These are phyloP conservation scores for Remersonia thermophila DNA, from an alignment of 2,329 filamentous ascomycete species.

Conservation along the genomic window DNA sequence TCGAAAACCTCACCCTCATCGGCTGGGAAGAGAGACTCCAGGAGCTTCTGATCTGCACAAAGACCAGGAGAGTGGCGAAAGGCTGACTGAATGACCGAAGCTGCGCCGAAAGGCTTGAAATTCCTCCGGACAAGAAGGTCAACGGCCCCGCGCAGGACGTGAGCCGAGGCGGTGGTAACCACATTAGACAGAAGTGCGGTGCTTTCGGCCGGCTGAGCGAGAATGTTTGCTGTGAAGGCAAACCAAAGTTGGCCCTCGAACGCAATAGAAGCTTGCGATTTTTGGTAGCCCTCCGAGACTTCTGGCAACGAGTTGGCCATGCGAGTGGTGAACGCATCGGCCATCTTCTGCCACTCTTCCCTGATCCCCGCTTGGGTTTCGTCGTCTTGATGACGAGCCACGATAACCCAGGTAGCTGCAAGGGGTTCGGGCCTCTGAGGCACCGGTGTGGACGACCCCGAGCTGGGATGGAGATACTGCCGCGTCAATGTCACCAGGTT, in stretches of 20 bases:
- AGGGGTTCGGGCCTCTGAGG: conserved; percentile 27
- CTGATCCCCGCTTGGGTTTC: conserved; percentile 37
- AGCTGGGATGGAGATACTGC: conserved; percentile 37
- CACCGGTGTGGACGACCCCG: conserved; percentile 29
- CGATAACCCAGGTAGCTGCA: conserved; percentile 35
- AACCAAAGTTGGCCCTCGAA: conserved; percentile 59
- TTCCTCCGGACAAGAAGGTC: conserved; percentile 37
- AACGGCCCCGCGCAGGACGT: conserved; percentile 25
- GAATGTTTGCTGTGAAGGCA: conserved; percentile 38
- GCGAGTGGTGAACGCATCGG: conserved; percentile 46
- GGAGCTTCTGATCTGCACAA: conserved; percentile 21
- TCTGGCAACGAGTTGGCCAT: conserved; percentile 70
- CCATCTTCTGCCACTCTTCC: conserved; percentile 51
- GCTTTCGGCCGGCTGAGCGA: conserved; percentile 20
- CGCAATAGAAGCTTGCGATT: conserved; percentile 58
- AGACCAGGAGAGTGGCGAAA: conserved; percentile 30
- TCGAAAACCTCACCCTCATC: conserved; percentile 46
- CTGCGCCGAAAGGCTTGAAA: conserved; percentile 45
- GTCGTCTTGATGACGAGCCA: conserved; percentile 28
- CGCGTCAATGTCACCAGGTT: conserved; percentile 42
- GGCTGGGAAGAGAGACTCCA: conserved; percentile 31
- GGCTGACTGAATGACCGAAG: conserved; percentile 31
- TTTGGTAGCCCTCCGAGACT: conserved; percentile 62
- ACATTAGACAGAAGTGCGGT: conserved; percentile 7
- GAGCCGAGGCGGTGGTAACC: conserved; percentile 20